Evolutionary conservation across 805 yeast genomes (phyloP).

Genomic region (Monosporozyma unispora): DNA sequence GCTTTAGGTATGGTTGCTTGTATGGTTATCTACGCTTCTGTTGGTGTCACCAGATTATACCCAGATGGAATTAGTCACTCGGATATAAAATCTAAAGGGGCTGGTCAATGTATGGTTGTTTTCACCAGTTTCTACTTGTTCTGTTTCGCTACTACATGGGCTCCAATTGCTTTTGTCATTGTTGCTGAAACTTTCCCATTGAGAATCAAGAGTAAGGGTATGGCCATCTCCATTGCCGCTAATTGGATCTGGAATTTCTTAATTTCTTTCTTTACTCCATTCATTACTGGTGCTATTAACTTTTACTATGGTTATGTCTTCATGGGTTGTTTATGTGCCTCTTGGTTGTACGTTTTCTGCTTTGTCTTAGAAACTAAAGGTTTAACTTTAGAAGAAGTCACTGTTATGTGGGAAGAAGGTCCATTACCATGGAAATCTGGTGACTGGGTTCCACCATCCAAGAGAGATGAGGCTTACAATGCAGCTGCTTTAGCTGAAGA

Average conservation of each 20-base stretch:
- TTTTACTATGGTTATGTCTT: constrained; percentile 57
- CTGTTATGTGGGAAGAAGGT: constrained; percentile 42
- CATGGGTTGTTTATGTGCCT: constrained; percentile 43
- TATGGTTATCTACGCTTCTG: constrained; percentile 43
- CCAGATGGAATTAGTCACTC: constrained; percentile 29
- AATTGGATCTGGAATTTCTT: constrained; percentile 65
- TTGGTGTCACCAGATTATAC: constrained; percentile 18
- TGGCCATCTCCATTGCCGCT: constrained; percentile 51
- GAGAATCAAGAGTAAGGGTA: constrained; percentile 54
- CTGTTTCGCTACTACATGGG: constrained; percentile 55
- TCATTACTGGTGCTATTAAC: constrained; percentile 49
- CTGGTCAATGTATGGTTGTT: constrained; percentile 64
- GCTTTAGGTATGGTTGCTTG: constrained; percentile 40
- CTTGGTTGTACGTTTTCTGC: constrained; percentile 55
- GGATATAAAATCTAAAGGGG: constrained; percentile 37
- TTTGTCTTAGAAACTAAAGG: constrained; percentile 69
- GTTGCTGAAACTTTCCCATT: constrained; percentile 65
- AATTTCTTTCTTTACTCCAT: constrained; percentile 44
- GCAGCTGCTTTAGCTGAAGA: constrained; percentile 11
- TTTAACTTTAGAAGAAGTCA: constrained; percentile 65
- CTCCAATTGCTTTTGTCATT: constrained; percentile 33
- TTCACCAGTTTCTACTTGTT: constrained; percentile 62
- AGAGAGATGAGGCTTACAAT: constrained; percentile 16
- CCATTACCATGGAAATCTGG: constrained; percentile 36
- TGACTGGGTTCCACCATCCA: constrained; percentile 39